Percentiles rank a stretch among this genome's conserved stretches.
phyloP scores from a whole-genome alignment of 23 red algal species.

The Gracilariopsis chorda region DNA sequence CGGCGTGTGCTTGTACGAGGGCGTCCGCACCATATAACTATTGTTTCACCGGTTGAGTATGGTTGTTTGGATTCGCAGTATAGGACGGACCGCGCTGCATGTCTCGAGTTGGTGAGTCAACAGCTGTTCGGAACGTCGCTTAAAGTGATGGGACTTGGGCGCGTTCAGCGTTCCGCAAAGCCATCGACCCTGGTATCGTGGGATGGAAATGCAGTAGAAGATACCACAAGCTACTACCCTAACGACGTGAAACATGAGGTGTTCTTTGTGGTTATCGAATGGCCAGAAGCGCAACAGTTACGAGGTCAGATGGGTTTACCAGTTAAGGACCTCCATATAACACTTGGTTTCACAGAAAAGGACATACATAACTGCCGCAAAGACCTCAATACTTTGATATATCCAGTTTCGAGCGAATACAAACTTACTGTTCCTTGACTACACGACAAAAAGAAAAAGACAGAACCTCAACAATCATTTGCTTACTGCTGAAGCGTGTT shows the following conservation, averaged over 20 bases:
- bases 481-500: too few relatives aligned
- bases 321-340: constrained; percentile 49
- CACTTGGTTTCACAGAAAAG: constrained; percentile 59
- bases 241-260: not conserved
- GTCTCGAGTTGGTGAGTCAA: not conserved
- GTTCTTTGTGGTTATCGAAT: constrained; percentile 54
- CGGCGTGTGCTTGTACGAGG: constrained; percentile 41
- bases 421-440: too few relatives aligned
- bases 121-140: not conserved
- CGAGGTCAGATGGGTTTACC: constrained; percentile 37
- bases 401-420: not conserved
- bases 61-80: not conserved
- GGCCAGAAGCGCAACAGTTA: constrained; percentile 37
- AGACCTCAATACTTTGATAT: constrained; percentile 33
- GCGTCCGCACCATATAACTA: constrained; percentile 42
- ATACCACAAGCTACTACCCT: not conserved
- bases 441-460: too few relatives aligned
- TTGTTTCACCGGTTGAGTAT: constrained; percentile 26
- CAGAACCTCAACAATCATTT: too few relatives aligned
- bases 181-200: not conserved
- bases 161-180: not conserved
- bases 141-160: not conserved
- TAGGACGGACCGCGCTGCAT: not conserved
- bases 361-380: constrained; percentile 51
- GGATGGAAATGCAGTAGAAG: not conserved